phyloP scores from a whole-genome alignment of 225 moss, liverwort and hornwort species.

The Pseudoscleropodium purum region DNA sequence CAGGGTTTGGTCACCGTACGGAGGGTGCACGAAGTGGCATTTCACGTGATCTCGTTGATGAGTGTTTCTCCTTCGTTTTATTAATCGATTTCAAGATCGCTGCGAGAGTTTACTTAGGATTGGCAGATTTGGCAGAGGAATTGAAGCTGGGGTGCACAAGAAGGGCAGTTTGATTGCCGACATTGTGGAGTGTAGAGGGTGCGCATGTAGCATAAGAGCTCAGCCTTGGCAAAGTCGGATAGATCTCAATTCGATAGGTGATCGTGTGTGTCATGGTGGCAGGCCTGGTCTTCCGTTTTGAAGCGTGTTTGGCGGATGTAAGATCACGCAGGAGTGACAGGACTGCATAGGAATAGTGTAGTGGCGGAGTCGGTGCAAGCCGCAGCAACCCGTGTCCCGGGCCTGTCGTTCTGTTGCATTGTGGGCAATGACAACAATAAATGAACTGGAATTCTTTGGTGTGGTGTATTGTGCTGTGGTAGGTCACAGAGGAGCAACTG shows the following conservation, averaged over 20 bases:
- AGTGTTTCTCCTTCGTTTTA: neutral
- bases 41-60: neutral
- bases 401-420: neutral
- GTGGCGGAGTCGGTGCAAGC: too few relatives aligned
- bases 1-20: neutral
- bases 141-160: neutral
- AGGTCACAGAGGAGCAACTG: slow-evolving; percentile 97
- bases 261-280: too few relatives aligned
- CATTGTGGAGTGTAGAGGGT: neutral
- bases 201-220: neutral
- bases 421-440: neutral
- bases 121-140: neutral
- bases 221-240: neutral
- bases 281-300: neutral
- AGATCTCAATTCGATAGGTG: neutral
- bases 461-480: slow-evolving; percentile 15
- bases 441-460: neutral
- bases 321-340: too few relatives aligned
- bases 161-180: neutral
- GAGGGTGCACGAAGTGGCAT: neutral
- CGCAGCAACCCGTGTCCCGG: too few relatives aligned
- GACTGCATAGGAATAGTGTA: neutral
- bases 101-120: neutral
- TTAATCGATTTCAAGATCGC: neutral
- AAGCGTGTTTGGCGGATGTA: neutral